A percentile compares a stretch with the other conserved stretches of the same genome.
Evolutionary conservation across 106 monocot genomes (phyloP).

Genomic region (Triglochin maritima): DNA sequence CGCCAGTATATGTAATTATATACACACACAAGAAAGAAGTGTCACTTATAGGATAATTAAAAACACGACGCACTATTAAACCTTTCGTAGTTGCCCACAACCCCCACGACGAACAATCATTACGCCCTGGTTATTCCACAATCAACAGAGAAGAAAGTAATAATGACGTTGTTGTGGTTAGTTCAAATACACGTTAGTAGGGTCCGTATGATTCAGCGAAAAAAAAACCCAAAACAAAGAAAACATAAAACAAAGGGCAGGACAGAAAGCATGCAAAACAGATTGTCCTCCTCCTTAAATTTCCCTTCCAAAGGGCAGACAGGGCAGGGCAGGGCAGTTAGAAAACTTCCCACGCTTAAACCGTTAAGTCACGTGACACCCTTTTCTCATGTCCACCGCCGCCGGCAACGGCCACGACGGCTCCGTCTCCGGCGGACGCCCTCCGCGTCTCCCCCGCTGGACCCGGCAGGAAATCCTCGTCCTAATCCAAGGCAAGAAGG

Average conservation of each 20-base stretch:
- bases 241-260: background rate
- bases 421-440: constrained; percentile 11
- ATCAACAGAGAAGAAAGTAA: too few species aligned
- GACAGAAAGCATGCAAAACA: background rate
- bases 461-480: constrained; percentile 80
- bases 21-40: too few species aligned
- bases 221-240: background rate
- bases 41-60: too few species aligned
- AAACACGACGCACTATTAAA: too few species aligned
- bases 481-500: constrained; percentile 67
- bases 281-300: background rate
- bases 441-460: constrained; percentile 66
- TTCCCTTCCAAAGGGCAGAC: background rate
- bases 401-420: constrained; percentile 7
- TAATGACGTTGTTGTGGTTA: background rate
- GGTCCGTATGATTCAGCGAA: background rate
- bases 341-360: background rate
- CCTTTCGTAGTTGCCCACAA: too few species aligned
- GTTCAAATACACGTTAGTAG: background rate
- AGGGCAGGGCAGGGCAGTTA: background rate
- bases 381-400: constrained; percentile 31
- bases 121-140: too few species aligned
- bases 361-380: constrained; percentile 11
- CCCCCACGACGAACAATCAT: too few species aligned
- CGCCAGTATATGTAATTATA: too few species aligned